Evolutionary conservation across 495 filamentous ascomycete genomes (phyloP).

Genomic region (Xylaria curta): DNA sequence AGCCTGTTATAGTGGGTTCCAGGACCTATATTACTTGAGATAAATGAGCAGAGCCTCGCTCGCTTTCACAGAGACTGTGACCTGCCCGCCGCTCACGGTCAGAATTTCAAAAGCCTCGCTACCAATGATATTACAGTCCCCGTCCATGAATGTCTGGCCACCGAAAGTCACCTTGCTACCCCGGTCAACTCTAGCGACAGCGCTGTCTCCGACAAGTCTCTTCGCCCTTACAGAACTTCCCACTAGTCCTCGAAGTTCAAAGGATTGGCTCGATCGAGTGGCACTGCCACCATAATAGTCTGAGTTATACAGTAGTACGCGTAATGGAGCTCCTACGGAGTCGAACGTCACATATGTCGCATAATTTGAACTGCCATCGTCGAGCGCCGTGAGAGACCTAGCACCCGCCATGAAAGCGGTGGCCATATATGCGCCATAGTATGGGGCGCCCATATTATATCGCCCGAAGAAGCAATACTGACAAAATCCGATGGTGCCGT

Average conservation of each 20-base stretch:
- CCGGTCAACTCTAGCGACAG: slow-evolving; percentile 56
- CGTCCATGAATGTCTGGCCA: slow-evolving; percentile 61
- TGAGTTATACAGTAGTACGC: slow-evolving; percentile 62
- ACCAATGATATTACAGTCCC: slow-evolving; percentile 56
- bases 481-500: slow-evolving; percentile 66
- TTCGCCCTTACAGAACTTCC: slow-evolving; percentile 52
- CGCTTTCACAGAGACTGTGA: slow-evolving; percentile 55
- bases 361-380: slow-evolving; percentile 54
- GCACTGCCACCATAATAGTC: slow-evolving; percentile 61
- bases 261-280: slow-evolving; percentile 51
- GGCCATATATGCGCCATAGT: slow-evolving; percentile 64
- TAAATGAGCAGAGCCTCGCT: slow-evolving; percentile 64
- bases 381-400: slow-evolving; percentile 56
- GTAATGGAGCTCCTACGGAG: slow-evolving; percentile 44
- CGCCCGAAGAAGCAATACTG: slow-evolving; percentile 68
- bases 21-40: slow-evolving; percentile 38
- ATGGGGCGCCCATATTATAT: slow-evolving; percentile 62
- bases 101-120: slow-evolving; percentile 50
- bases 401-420: slow-evolving; percentile 60
- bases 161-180: slow-evolving; percentile 56
- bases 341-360: slow-evolving; percentile 62
- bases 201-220: slow-evolving; percentile 60
- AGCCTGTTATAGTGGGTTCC: background rate
- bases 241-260: slow-evolving; percentile 53
- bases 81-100: slow-evolving; percentile 49